Evolutionary conservation across 352 stramenopile genomes (phyloP).

Genomic region (Phytophthora sp.): DNA sequence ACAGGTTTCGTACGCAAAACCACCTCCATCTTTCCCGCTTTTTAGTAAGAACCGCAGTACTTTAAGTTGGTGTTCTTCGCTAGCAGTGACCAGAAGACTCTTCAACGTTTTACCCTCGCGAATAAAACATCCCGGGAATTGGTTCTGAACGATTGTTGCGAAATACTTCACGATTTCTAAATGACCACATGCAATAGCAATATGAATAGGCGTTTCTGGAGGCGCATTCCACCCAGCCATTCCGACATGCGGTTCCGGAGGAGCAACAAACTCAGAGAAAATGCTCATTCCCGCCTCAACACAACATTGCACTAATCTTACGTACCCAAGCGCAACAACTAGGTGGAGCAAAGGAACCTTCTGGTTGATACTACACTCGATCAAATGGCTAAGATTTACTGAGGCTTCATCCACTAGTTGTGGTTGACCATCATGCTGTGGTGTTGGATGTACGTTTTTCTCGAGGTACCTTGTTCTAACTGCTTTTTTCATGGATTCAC

Average conservation of each 20-base stretch:
- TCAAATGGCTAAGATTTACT: conserved; percentile 37
- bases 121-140: conserved; percentile 52
- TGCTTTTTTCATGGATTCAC: conserved; percentile 31
- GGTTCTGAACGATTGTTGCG: conserved; percentile 44
- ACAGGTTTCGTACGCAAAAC: conserved; percentile 41
- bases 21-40: conserved; percentile 15
- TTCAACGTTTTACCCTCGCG: conserved; percentile 41
- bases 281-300: conserved; percentile 55
- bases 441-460: not conserved
- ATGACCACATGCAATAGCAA: conserved; percentile 55
- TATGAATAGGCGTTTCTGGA: conserved; percentile 53
- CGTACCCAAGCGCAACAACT: conserved; percentile 41
- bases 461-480: conserved; percentile 13
- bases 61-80: conserved; percentile 34
- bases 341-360: conserved; percentile 49
- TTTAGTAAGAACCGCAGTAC: conserved; percentile 52
- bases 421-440: not conserved
- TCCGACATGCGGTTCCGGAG: not conserved
- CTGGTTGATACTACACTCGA: conserved; percentile 55
- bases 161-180: conserved; percentile 51
- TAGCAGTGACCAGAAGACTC: conserved; percentile 57
- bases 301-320: conserved; percentile 38
- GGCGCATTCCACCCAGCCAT: conserved; percentile 6
- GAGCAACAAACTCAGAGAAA: conserved; percentile 14
- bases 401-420: conserved; percentile 5